Evolutionary conservation across 345 rosid genomes (phyloP).

Genomic region (Citrus trifoliata): DNA sequence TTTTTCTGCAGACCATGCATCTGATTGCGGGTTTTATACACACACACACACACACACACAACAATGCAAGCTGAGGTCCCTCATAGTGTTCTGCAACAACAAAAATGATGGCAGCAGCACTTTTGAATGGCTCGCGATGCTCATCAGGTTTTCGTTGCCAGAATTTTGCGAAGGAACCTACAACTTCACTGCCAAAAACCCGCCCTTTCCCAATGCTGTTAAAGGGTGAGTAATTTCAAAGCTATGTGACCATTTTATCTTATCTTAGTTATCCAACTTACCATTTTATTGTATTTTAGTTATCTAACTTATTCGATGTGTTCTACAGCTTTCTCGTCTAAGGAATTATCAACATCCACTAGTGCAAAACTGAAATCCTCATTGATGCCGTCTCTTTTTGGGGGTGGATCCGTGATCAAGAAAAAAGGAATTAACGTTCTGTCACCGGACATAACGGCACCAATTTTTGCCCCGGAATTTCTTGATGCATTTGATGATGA

Average conservation of each 20-base stretch:
- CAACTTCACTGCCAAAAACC: neutral
- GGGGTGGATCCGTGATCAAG: neutral
- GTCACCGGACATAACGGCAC: slow-evolving; percentile 33
- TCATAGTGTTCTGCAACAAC: neutral
- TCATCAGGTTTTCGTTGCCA: neutral
- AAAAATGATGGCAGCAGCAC: slow-evolving; percentile 14
- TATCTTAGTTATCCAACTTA: neutral
- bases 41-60: too few species aligned
- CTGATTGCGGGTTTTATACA: neutral
- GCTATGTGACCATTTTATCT: neutral
- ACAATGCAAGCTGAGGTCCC: neutral
- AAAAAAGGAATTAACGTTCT: slow-evolving; percentile 16
- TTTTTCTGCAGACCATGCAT: neutral
- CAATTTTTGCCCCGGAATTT: slow-evolving; percentile 21
- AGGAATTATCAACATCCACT: neutral
- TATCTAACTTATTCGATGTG: neutral
- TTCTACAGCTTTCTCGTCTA: slow-evolving; percentile 12
- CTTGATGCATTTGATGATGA: slow-evolving; percentile 47
- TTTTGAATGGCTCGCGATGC: neutral
- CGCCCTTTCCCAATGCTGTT: neutral
- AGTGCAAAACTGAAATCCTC: neutral
- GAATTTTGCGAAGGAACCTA: neutral
- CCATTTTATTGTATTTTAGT: neutral
- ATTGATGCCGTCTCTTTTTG: neutral
- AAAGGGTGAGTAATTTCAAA: slow-evolving; percentile 11